Conservation (phyloP, 176 grass and related monocot genomes). For the Elaeis guineensis region DNA sequence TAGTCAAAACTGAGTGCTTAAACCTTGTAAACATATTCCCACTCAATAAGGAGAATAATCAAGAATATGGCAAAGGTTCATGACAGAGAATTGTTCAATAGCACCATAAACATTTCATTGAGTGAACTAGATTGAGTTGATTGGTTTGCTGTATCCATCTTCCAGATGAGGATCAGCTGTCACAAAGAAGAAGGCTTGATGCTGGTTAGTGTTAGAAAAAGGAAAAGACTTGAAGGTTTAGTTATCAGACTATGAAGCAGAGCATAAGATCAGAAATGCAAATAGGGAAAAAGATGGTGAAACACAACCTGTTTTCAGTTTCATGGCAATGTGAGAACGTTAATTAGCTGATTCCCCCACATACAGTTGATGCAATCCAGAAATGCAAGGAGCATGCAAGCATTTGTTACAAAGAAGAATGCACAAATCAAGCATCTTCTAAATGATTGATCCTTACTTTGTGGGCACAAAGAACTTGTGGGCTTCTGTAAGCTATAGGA, state of each 20-base stretch:
- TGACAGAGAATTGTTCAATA: constrained; percentile 77
- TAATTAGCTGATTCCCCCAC: constrained; percentile 61
- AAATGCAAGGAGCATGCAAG: neutral
- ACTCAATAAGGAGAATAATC: constrained; percentile 59
- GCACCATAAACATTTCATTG: constrained; percentile 84
- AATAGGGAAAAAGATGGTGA: too few relatives aligned
- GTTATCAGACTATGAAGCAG: too few relatives aligned
- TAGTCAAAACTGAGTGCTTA: constrained; percentile 22
- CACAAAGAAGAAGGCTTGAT: neutral
- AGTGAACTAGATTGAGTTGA: constrained; percentile 73
- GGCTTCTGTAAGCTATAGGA: too few relatives aligned
- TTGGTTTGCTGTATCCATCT: constrained; percentile 83
- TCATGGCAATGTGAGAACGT: constrained; percentile 25
- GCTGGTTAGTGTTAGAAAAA: too few relatives aligned
- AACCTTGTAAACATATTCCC: constrained; percentile 66
- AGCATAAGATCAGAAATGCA: too few relatives aligned
- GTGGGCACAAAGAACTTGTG: too few relatives aligned
- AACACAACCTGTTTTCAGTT: too few relatives aligned
- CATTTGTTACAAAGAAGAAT: too few relatives aligned
- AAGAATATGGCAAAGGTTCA: constrained; percentile 66
- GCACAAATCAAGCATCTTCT: too few relatives aligned
- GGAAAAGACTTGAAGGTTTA: too few relatives aligned
- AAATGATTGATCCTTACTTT: too few relatives aligned
- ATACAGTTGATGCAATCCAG: constrained; percentile 64
- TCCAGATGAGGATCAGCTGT: constrained; percentile 47